Base-by-base conservation (phyloP, 768 basidiomycete genomes). In the Tulasnella sp. region DNA sequence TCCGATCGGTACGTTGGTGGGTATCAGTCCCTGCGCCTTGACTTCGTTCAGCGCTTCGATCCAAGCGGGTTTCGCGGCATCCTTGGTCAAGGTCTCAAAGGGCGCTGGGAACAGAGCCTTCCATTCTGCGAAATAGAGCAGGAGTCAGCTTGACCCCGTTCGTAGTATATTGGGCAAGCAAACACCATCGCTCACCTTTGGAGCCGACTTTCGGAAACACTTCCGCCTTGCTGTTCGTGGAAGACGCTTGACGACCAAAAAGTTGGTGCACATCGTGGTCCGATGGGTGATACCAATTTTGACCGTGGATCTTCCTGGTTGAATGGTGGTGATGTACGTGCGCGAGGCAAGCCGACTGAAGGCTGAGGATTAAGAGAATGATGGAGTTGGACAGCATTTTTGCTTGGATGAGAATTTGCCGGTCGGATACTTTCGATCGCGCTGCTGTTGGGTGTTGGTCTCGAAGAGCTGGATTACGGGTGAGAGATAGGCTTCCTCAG, bases 21-120 rank as follows among this genome's bases (percentile, higher is more conserved):
- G 85, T 69, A 86, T 81, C 44, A 79, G 73, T 29, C 85, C 83
- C 0, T 81, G 78, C 0, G 82, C 81, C n/a, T 78, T 80, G 11
- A 81, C 82, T 16, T 80, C 74, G 26, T 82, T 79, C 73, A 85
- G 82, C 16, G 84, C 83, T 61, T 82, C 84, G 39, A 83, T 39
- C 86, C 86, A 86, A 23, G 81, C 83, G 26, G 82, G 80, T 20
- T 84, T 70, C 9, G 84, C 35, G n/a, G 26, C 40, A 7, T 39
- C 61, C n/a, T 70, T 70, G 26, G 40, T 72, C 37, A 77, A 29
- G 20, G 61, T 39, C 55, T 61, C 39, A 37, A 71, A 46, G 18
- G 61, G 26, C 23, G 40, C 20, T 20, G 77, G 77, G 70, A 70
- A 77, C 29, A 71, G 6, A 18, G 67, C 37, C n/a, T 77, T 70